Evolutionary conservation across 331 rosid genomes (phyloP).

Genomic region (Quercus lobata): DNA sequence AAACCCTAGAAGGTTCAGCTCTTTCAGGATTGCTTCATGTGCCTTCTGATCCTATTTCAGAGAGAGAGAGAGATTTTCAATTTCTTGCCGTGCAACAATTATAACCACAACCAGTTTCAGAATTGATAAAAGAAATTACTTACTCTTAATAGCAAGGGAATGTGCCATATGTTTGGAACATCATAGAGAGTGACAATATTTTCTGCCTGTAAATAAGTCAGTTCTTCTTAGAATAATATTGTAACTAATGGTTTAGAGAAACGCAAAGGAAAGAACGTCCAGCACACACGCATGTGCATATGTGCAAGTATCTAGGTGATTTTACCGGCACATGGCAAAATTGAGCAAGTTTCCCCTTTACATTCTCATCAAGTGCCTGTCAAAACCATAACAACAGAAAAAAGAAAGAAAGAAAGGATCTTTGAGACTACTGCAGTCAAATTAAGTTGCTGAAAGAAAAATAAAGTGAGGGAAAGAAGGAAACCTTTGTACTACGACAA

Average conservation of each 20-base stretch:
- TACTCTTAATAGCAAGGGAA: conserved; percentile 80
- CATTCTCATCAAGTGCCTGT: conserved; percentile 68
- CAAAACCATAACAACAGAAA: conserved; percentile 3
- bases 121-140: conserved; percentile 22
- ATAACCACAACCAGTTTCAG: conserved; percentile 5
- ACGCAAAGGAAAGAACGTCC: conserved; percentile 17
- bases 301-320: neutral
- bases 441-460: neutral
- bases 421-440: conserved; percentile 4
- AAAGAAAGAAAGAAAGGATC: conserved; percentile 1
- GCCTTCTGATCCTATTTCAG: conserved; percentile 55
- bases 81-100: neutral
- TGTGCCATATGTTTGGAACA: conserved; percentile 86
- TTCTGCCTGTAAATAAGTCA: conserved; percentile 44
- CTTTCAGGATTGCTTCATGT: conserved; percentile 57
- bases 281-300: neutral
- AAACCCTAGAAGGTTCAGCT: conserved; percentile 43
- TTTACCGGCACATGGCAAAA: conserved; percentile 89
- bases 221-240: conserved; percentile 2
- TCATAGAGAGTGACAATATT: conserved; percentile 69
- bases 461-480: conserved; percentile 1
- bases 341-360: conserved; percentile 69
- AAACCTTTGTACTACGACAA: conserved; percentile 81
- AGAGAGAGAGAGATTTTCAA: conserved; percentile 10
- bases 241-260: neutral